Evolutionary conservation across 305 asterid genomes (phyloP).

Genomic region (Solanum hybrid): DNA sequence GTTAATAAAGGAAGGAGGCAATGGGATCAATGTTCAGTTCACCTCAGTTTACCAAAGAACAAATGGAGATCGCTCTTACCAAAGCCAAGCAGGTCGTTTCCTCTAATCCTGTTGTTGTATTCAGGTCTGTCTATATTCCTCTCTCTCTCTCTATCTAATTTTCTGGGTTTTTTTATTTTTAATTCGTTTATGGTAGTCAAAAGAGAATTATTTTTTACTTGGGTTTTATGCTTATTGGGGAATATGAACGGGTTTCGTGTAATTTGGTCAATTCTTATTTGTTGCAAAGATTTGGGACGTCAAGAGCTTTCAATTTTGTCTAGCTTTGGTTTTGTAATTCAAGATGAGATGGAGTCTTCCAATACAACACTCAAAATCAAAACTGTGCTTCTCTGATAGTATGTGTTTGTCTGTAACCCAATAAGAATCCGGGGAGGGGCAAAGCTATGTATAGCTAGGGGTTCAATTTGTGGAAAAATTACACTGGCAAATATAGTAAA

Average conservation of each 20-base stretch:
- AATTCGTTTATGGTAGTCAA: background rate
- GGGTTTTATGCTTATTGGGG: background rate
- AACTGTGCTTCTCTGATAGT: background rate
- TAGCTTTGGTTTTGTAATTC: background rate
- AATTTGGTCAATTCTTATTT: background rate
- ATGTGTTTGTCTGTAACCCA: background rate
- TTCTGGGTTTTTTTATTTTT: background rate
- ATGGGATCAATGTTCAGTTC: constrained; percentile 72
- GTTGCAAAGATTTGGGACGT: too few species aligned
- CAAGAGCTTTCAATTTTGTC: background rate
- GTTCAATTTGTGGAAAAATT: background rate
- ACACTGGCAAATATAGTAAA: background rate
- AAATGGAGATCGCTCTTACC: constrained; percentile 47
- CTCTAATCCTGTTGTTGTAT: constrained; percentile 68
- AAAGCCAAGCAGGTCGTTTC: constrained; percentile 65
- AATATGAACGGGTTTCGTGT: background rate
- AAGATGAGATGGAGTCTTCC: background rate
- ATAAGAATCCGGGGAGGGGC: background rate
- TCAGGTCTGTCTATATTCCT: constrained; percentile 42
- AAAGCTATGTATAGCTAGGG: background rate
- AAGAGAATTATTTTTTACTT: background rate
- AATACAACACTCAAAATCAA: background rate
- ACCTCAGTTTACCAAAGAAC: constrained; percentile 26
- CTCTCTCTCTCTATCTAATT: background rate
- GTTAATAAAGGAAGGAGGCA: background rate